phyloP scores from a whole-genome alignment of 495 filamentous ascomycete genomes.

The Penicillium subrubescens region DNA sequence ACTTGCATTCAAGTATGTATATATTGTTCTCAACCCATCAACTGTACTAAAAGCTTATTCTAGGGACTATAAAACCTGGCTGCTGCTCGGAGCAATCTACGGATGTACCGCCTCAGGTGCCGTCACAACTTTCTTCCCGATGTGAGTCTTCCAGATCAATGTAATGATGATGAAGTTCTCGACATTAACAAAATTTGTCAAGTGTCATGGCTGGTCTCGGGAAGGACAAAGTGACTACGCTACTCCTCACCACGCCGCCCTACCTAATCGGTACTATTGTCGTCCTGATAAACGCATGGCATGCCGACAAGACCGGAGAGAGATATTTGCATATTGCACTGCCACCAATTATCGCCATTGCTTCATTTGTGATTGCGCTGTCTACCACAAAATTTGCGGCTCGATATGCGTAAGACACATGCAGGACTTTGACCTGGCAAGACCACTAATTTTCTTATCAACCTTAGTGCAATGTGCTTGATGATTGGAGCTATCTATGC shows the following conservation, averaged over 20 bases:
- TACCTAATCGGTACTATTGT: constrained; percentile 68
- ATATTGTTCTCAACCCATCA: constrained; percentile 15
- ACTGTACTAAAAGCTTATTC: not conserved
- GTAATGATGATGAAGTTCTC: not conserved
- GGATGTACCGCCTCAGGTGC: constrained; percentile 65
- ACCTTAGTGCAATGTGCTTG: constrained; percentile 25
- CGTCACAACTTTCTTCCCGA: constrained; percentile 79
- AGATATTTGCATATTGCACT: constrained; percentile 69
- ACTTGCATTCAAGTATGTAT: constrained; percentile 63
- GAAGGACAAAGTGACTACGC: constrained; percentile 21
- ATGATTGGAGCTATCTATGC: constrained; percentile 22
- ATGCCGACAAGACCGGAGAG: constrained; percentile 74
- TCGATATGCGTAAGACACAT: constrained; percentile 20
- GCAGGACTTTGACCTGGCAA: not conserved
- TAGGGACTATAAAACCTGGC: constrained; percentile 21
- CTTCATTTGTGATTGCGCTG: constrained; percentile 69
- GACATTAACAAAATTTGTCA: not conserved
- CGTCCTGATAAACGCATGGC: constrained; percentile 67
- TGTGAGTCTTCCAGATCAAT: constrained; percentile 4
- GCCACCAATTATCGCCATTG: constrained; percentile 65
- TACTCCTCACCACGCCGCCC: constrained; percentile 72
- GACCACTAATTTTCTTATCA: not conserved
- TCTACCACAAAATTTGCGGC: constrained; percentile 45
- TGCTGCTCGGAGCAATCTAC: constrained; percentile 36
- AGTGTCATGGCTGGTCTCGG: constrained; percentile 22